These are phyloP conservation scores for Xylariaceae sp. DNA, from an alignment of 2,329 filamentous ascomycete genomes.

Conservation along the genomic window DNA sequence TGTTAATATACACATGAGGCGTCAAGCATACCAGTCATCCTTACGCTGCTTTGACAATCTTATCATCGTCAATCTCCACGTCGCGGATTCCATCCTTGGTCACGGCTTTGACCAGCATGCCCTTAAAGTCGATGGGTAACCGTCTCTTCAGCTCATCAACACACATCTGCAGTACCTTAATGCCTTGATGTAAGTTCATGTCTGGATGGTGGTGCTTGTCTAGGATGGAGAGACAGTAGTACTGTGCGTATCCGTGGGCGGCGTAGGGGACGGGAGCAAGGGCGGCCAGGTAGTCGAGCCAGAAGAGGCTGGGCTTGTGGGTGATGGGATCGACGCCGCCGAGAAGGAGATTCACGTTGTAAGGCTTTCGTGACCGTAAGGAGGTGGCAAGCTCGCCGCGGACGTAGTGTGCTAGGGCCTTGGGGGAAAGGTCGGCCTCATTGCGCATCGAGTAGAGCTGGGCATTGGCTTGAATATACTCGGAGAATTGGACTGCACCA, in stretches of 20 bases:
- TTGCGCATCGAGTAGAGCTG: conserved; percentile 99
- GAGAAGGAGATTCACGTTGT: conserved; percentile 93
- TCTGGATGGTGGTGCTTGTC: conserved; percentile 99
- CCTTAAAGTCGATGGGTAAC: conserved; percentile 98
- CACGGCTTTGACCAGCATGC: conserved; percentile 88
- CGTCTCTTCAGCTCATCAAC: conserved; percentile 95
- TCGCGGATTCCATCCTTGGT: conserved; percentile 90
- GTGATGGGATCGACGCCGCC: conserved; percentile 92
- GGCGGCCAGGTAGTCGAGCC: conserved; percentile 94
- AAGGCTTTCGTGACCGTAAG: conserved; percentile 87
- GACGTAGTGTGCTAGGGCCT: conserved; percentile 88
- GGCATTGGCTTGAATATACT: conserved; percentile 98
- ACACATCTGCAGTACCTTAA: conserved; percentile 92
- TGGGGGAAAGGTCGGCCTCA: conserved; percentile 84
- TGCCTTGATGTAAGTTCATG: conserved; percentile 82
- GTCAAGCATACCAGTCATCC: conserved; percentile 18
- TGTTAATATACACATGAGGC: conserved; percentile 37
- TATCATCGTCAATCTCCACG: conserved; percentile 81
- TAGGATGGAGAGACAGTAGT: conserved; percentile 96
- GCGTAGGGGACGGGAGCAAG: conserved; percentile 88
- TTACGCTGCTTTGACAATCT: conserved; percentile 62
- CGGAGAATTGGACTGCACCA: conserved; percentile 86
- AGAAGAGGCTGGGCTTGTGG: conserved; percentile 88
- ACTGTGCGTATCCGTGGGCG: conserved; percentile 97
- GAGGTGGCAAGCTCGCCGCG: conserved; percentile 89